Conservation (phyloP, 192 early-diverging fungal species). For the Rhizoclosmatium sp. region DNA sequence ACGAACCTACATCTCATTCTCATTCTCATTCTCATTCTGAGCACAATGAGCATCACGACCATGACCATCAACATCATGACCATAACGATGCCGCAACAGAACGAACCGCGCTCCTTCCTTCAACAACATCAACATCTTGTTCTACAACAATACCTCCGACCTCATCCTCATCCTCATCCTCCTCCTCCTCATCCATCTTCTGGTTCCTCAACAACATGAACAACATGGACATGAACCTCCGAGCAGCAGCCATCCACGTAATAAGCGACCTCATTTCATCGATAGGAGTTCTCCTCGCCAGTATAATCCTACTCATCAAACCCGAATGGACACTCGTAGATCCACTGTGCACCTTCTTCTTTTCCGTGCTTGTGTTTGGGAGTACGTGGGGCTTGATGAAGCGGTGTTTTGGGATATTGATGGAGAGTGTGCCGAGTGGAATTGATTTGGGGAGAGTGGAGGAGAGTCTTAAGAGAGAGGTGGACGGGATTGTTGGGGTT, state of each 20-base stretch:
- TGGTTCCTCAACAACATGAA: neutral
- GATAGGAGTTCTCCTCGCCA: slow-evolving; percentile 81
- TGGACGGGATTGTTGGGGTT: neutral
- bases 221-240: slow-evolving; percentile 60
- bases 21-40: neutral
- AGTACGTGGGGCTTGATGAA: slow-evolving; percentile 74
- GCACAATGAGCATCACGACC: neutral
- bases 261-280: slow-evolving; percentile 83
- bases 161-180: neutral
- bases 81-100: slow-evolving; percentile 1
- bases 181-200: neutral
- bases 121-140: neutral
- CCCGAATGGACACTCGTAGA: slow-evolving; percentile 72
- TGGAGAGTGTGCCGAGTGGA: slow-evolving; percentile 63
- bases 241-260: slow-evolving; percentile 80
- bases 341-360: slow-evolving; percentile 83
- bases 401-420: slow-evolving; percentile 71
- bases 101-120: neutral
- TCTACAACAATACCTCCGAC: neutral
- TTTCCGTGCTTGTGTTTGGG: slow-evolving; percentile 75
- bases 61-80: neutral
- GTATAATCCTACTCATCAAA: slow-evolving; percentile 68
- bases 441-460: neutral
- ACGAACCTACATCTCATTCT: neutral
- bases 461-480: neutral